These are phyloP conservation scores for Rhynchosporium graminicola DNA, from an alignment of 2,329 filamentous ascomycete genomes.

Conservation along the genomic window DNA sequence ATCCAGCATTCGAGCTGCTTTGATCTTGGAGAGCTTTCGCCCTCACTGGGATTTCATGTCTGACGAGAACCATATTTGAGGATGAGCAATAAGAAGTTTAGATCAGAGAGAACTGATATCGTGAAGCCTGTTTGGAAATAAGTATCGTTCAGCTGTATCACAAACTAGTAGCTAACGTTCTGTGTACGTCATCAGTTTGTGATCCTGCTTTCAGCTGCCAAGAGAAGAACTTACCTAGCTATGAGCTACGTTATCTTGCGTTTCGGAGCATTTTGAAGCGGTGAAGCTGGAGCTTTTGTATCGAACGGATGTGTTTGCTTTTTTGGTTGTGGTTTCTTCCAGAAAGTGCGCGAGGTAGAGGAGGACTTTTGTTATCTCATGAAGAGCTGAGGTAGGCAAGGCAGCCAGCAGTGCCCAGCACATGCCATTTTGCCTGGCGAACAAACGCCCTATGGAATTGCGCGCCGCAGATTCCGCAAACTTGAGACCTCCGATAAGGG, in stretches of 20 bases:
- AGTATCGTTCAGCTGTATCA: neutral
- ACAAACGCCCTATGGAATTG: neutral
- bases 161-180: neutral
- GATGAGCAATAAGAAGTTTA: neutral
- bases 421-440: slow-evolving; percentile 1
- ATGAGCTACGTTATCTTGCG: neutral
- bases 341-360: neutral
- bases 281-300: neutral
- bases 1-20: neutral
- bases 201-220: slow-evolving; percentile 8
- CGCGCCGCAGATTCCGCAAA: neutral
- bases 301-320: neutral
- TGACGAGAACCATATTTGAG: slow-evolving; percentile 13
- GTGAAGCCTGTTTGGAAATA: neutral
- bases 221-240: neutral
- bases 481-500: neutral
- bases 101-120: neutral
- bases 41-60: slow-evolving; percentile 4
- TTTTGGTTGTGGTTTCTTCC: neutral
- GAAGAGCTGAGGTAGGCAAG: neutral
- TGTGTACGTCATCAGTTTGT: slow-evolving; percentile 8
- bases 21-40: neutral
- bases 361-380: slow-evolving; percentile 3
- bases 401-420: neutral
- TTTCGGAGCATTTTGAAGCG: slow-evolving; percentile 1